phyloP scores from a whole-genome alignment of 441 rosid species.

The Euphorbia schlechtendalii region DNA sequence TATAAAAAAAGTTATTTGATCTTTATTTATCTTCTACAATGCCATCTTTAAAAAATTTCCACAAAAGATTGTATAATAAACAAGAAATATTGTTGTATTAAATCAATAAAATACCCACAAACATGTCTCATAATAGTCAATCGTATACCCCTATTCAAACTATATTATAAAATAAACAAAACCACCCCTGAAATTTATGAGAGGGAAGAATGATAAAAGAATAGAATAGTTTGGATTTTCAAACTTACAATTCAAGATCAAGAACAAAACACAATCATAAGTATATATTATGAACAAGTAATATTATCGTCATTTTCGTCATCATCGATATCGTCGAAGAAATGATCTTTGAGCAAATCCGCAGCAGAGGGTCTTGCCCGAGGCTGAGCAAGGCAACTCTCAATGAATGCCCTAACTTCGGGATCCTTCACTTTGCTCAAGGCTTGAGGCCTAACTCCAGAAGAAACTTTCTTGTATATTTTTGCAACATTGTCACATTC shows the following conservation, averaged over 20 bases:
- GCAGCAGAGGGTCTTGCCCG: slow-evolving; percentile 47
- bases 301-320: slow-evolving; percentile 15
- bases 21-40: no score
- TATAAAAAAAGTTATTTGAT: no score
- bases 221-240: not conserved
- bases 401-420: slow-evolving; percentile 55
- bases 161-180: not conserved
- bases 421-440: slow-evolving; percentile 54
- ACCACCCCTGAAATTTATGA: not conserved
- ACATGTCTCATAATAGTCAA: not conserved
- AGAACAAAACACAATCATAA: slow-evolving; percentile 1
- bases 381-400: slow-evolving; percentile 66
- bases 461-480: slow-evolving; percentile 61
- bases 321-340: slow-evolving; percentile 32
- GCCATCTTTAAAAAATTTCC: no score
- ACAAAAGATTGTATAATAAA: no score
- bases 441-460: slow-evolving; percentile 59
- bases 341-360: slow-evolving; percentile 56
- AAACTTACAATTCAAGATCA: not conserved
- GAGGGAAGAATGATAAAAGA: not conserved
- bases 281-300: not conserved
- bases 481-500: slow-evolving; percentile 60
- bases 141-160: not conserved
- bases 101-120: slow-evolving; percentile 5
- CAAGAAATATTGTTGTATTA: not conserved